Evolutionary conservation across 306 rosid genomes (phyloP).

Genomic region (Medicago lupulina): DNA sequence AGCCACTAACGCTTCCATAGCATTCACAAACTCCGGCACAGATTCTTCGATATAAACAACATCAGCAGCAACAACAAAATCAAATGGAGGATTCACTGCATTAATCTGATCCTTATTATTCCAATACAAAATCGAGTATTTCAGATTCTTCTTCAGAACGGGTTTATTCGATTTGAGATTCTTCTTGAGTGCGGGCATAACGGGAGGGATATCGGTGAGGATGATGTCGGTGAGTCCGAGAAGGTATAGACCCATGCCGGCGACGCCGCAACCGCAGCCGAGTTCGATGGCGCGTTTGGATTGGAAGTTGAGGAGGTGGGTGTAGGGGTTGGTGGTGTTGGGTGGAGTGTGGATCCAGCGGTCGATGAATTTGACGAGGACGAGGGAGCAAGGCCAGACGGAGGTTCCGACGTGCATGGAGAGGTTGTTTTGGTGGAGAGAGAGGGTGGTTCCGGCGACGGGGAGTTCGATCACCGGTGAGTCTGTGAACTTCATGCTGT

Average conservation of each 20-base stretch:
- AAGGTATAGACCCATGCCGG: conserved; percentile 87
- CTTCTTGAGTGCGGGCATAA: conserved; percentile 86
- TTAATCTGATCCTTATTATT: conserved; percentile 65
- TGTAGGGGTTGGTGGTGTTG: conserved; percentile 58
- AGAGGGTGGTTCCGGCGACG: conserved; percentile 61
- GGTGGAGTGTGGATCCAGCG: conserved; percentile 66
- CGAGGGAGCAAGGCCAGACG: conserved; percentile 95
- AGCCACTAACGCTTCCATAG: conserved; percentile 68
- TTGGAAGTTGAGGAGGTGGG: conserved; percentile 64
- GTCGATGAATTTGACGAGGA: conserved; percentile 87
- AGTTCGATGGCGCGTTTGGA: conserved; percentile 83
- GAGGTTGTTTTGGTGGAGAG: conserved; percentile 87
- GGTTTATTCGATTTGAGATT: conserved; percentile 78
- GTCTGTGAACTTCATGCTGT: conserved; percentile 81
- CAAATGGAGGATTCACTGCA: conserved; percentile 68
- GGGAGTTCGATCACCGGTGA: conserved; percentile 83
- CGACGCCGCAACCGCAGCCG: conserved; percentile 88
- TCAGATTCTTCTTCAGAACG: conserved; percentile 66
- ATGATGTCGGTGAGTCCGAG: conserved; percentile 77
- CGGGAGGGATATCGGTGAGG: conserved; percentile 85
- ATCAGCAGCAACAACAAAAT: conserved; percentile 72
- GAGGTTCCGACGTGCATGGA: conserved; percentile 91
- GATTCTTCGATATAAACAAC: conserved; percentile 88
- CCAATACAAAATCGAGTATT: conserved; percentile 80
- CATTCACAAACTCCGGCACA: conserved; percentile 58